Conservation (phyloP, 257 asterid genomes). For the Lithospermum erythrorhizon region DNA sequence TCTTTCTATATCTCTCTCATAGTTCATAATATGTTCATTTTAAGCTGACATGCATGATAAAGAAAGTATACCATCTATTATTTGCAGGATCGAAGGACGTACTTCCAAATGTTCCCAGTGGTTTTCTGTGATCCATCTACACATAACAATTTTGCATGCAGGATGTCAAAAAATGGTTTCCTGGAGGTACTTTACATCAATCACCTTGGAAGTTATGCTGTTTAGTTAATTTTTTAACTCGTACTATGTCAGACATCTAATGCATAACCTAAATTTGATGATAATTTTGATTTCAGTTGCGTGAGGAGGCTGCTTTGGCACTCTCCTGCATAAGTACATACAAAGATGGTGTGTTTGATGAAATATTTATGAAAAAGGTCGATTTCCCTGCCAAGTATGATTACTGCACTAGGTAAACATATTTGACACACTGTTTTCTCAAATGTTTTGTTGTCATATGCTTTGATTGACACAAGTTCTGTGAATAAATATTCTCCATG, state of each 20-base stretch:
- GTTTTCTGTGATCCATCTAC: conserved; percentile 63
- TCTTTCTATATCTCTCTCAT: not conserved
- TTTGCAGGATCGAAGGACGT: conserved; percentile 54
- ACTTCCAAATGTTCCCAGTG: conserved; percentile 56
- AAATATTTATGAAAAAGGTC: conserved; percentile 62
- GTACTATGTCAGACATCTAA: not conserved
- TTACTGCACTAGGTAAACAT: conserved; percentile 58
- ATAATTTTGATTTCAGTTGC: conserved; percentile 37
- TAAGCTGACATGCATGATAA: not conserved
- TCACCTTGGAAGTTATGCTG: not conserved
- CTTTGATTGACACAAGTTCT: not conserved
- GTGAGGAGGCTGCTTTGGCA: conserved; percentile 59
- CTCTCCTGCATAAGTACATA: conserved; percentile 66
- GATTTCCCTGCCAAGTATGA: conserved; percentile 85
- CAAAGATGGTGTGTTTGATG: conserved; percentile 72
- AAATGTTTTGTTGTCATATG: not conserved
- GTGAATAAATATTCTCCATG: not conserved
- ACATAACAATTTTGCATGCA: conserved; percentile 66
- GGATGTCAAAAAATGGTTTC: conserved; percentile 72
- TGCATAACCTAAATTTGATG: not conserved
- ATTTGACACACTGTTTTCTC: not conserved
- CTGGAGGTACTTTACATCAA: conserved; percentile 49
- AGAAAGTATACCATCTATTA: not conserved
- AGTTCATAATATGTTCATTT: not conserved
- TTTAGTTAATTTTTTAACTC: not conserved